Conservation (phyloP, 2,329 filamentous ascomycete species). For the Trichoderma sp. region DNA sequence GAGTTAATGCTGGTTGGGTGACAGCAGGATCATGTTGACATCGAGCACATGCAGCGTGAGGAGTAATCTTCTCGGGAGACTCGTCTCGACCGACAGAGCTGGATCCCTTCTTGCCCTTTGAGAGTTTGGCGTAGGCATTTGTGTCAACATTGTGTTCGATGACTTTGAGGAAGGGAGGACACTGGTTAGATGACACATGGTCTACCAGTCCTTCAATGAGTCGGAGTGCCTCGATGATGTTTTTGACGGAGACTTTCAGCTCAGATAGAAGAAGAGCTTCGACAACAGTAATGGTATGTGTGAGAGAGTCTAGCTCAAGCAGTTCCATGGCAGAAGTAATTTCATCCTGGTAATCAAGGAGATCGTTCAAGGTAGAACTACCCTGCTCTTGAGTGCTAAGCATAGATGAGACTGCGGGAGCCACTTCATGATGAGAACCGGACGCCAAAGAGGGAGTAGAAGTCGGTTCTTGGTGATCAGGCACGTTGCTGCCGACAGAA, state of each 20-base stretch:
- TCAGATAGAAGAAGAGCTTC: not conserved
- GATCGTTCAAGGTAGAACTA: not conserved
- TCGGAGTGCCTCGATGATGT: not conserved
- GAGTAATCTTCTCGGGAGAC: not conserved
- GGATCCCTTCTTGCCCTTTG: not conserved
- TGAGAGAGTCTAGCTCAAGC: not conserved
- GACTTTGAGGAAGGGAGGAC: not conserved
- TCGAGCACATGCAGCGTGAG: slow-evolving; percentile 4
- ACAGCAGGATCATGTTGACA: not conserved
- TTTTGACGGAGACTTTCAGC: not conserved
- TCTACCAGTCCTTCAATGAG: not conserved
- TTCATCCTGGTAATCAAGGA: not conserved
- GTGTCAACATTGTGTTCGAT: not conserved
- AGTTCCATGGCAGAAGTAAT: not conserved
- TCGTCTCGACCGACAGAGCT: not conserved
- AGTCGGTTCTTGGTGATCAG: not conserved
- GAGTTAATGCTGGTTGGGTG: not conserved
- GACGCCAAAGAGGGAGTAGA: not conserved
- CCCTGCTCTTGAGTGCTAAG: not conserved
- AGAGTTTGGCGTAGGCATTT: not conserved
- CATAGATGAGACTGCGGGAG: not conserved
- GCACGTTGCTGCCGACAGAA: no score
- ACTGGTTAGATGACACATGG: not conserved
- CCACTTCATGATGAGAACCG: not conserved
- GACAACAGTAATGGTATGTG: not conserved